phyloP scores from a whole-genome alignment of 805 yeast genomes.

The Sungouiella blattae region DNA sequence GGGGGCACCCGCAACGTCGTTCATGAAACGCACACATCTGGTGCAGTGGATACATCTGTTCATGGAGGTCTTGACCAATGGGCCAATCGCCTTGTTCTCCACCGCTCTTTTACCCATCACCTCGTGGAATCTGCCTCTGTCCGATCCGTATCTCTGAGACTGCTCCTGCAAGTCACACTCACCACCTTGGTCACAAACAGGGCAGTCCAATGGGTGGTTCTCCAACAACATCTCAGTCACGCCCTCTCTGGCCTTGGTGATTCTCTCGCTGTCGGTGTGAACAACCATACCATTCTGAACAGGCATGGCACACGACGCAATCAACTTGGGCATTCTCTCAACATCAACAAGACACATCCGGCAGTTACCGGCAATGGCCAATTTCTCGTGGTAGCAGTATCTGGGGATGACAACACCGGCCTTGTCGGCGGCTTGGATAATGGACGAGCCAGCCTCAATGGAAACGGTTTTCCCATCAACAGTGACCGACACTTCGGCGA shows the following conservation, averaged over 20 bases:
- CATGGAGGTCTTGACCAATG: constrained; percentile 85
- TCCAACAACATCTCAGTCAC: constrained; percentile 85
- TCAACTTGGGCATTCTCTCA: constrained; percentile 84
- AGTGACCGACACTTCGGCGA: constrained; percentile 55
- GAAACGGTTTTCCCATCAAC: constrained; percentile 71
- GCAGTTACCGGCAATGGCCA: constrained; percentile 89
- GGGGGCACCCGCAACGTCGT: constrained; percentile 90
- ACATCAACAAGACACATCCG: constrained; percentile 91
- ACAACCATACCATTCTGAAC: constrained; percentile 89
- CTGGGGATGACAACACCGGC: constrained; percentile 88
- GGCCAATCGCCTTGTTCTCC: constrained; percentile 88
- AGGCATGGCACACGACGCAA: constrained; percentile 90
- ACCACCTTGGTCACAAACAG: constrained; percentile 92
- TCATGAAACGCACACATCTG: constrained; percentile 83
- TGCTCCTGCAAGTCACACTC: constrained; percentile 93
- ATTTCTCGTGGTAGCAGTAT: constrained; percentile 87
- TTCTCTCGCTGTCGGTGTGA: constrained; percentile 72
- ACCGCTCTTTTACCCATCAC: constrained; percentile 84
- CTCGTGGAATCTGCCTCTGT: constrained; percentile 81
- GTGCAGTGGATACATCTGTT: constrained; percentile 92
- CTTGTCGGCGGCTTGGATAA: constrained; percentile 87
- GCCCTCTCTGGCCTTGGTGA: constrained; percentile 81
- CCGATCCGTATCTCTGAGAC: constrained; percentile 76
- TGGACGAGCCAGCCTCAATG: constrained; percentile 82
- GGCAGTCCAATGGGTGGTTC: constrained; percentile 90